phyloP scores from a whole-genome alignment of 768 basidiomycete species.

The Russula emetica region DNA sequence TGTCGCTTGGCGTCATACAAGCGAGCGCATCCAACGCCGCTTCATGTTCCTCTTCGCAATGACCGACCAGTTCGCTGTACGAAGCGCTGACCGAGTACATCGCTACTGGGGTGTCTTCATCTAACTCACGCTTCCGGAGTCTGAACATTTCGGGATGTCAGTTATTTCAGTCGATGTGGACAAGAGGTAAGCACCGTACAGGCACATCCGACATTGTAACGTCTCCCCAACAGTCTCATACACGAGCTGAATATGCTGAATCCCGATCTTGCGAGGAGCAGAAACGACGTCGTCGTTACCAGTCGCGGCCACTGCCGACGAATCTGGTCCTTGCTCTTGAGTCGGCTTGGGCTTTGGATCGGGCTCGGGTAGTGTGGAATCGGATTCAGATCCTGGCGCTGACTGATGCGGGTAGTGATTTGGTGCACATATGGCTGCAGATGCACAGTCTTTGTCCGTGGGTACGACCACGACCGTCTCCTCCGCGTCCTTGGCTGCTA shows the following conservation, averaged over 20 bases:
- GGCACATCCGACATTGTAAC: constrained; percentile 25
- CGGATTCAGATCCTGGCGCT: not conserved
- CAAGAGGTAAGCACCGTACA: constrained; percentile 2
- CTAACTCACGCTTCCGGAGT: constrained; percentile 18
- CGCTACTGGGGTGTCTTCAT: constrained; percentile 4
- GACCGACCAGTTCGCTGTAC: constrained; percentile 15
- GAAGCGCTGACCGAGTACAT: constrained; percentile 4
- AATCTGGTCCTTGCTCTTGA: not conserved
- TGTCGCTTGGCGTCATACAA: constrained; percentile 9
- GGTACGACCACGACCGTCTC: not conserved
- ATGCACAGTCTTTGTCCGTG: not conserved
- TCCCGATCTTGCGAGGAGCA: constrained; percentile 18
- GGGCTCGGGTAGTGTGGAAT: not conserved
- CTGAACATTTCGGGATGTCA: not conserved
- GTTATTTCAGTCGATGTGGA: not conserved
- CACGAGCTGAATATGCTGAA: constrained; percentile 21
- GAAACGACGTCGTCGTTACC: not conserved
- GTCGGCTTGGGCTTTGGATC: not conserved
- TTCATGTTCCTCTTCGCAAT: constrained; percentile 21
- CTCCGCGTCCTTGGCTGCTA: not conserved
- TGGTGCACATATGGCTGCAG: not conserved
- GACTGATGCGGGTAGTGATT: not conserved
- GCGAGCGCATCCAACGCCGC: constrained; percentile 22
- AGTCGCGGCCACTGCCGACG: not conserved
- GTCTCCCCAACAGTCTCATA: constrained; percentile 15